A percentile compares a stretch with the other conserved stretches of the same genome.
Conservation (phyloP, 768 basidiomycete species). For the Russula lepida region DNA sequence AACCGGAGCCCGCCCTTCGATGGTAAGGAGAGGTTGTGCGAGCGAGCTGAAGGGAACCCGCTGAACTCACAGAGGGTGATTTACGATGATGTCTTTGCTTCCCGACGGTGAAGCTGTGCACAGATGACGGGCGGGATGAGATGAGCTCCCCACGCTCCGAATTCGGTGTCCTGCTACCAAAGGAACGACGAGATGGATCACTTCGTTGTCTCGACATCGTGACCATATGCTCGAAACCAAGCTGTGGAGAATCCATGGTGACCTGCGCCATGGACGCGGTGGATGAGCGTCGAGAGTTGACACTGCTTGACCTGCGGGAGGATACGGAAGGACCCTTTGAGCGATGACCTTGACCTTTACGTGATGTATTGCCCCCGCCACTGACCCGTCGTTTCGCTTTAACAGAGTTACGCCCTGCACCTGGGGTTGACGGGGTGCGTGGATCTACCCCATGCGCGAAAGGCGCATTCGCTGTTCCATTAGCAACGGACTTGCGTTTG, state of each 20-base stretch:
- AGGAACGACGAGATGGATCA: conserved; percentile 56
- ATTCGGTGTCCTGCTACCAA: conserved; percentile 78
- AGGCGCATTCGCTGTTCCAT: conserved; percentile 11
- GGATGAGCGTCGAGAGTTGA: conserved; percentile 75
- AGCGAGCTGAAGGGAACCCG: conserved; percentile 46
- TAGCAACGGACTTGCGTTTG: conserved; percentile 53
- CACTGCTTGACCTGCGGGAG: conserved; percentile 83
- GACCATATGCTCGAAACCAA: conserved; percentile 33
- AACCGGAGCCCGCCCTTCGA: conserved; percentile 69
- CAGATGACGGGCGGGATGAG: conserved; percentile 69
- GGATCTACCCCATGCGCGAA: conserved; percentile 11
- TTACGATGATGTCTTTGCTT: conserved; percentile 63
- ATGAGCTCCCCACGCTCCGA: conserved; percentile 74
- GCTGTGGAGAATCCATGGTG: conserved; percentile 50
- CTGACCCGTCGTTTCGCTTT: conserved; percentile 42
- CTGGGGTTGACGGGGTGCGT: conserved; percentile 9
- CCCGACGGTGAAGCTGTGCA: conserved; percentile 62
- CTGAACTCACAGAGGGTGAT: conserved; percentile 71
- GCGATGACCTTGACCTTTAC: conserved; percentile 46
- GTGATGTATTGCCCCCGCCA: conserved; percentile 26
- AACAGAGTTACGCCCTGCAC: conserved; percentile 28
- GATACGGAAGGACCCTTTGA: conserved; percentile 64
- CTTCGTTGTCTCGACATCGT: conserved; percentile 35
- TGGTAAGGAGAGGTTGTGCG: conserved; percentile 80
- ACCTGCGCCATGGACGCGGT: conserved; percentile 39